phyloP scores from a whole-genome alignment of 129 eudicot genomes.

The Cynara cardunculus region DNA sequence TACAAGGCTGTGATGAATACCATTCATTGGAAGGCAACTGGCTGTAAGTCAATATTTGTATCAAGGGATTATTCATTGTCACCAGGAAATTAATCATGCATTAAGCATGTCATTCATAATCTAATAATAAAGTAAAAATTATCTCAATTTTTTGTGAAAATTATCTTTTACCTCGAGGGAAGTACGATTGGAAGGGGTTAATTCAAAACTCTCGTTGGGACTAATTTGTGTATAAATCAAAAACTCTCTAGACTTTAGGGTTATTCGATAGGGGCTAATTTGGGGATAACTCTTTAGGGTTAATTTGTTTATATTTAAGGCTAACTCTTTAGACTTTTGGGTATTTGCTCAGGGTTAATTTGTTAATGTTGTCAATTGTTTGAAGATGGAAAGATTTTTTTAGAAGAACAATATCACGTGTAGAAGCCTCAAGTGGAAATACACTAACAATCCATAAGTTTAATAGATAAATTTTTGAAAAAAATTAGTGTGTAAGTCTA shows the following conservation, averaged over 20 bases:
- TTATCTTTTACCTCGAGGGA: no score
- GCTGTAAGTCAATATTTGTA: not conserved
- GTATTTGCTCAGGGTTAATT: not conserved
- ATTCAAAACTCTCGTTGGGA: no score
- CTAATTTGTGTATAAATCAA: no score
- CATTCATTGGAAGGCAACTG: not conserved
- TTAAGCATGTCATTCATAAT: not conserved
- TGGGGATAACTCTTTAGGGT: not conserved
- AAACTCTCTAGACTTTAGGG: not conserved
- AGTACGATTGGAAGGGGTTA: no score
- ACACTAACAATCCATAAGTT: not conserved
- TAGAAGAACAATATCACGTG: not conserved
- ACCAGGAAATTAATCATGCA: not conserved
- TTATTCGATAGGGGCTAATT: not conserved
- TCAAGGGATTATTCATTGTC: not conserved
- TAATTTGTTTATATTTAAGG: not conserved
- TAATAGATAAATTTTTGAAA: not conserved
- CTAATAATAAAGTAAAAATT: no score
- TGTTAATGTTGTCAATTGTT: not conserved
- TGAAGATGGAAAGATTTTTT: not conserved
- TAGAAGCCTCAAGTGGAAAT: not conserved
- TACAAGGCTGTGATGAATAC: not conserved
- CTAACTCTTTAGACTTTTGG: not conserved
- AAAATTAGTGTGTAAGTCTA: not conserved
- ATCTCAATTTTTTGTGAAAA: no score